Percentiles rank a stretch among this genome's conserved stretches.
Evolutionary conservation across 1,139 yeast species (phyloP).

Genomic region (Magnusiomyces suaveolens): DNA sequence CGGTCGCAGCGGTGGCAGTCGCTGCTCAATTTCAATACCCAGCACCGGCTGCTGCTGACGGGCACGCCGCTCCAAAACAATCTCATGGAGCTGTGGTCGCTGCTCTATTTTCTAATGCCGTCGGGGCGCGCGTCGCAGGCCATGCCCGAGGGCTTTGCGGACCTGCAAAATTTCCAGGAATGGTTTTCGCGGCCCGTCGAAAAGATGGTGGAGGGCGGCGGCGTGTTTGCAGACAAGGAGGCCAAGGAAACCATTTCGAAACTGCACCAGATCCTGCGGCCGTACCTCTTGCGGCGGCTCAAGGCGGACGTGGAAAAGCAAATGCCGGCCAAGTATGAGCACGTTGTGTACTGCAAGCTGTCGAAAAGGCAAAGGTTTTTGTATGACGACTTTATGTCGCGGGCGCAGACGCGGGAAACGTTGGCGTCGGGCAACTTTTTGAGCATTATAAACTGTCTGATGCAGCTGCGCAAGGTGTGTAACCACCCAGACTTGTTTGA

Average conservation of each 20-base stretch:
- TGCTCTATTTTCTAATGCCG: slow-evolving; percentile 92
- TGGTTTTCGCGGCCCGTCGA: slow-evolving; percentile 99
- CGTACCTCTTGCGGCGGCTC: slow-evolving; percentile 79
- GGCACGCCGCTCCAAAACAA: slow-evolving; percentile 96
- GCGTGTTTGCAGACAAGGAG: slow-evolving; percentile 49
- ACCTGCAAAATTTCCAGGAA: slow-evolving; percentile 87
- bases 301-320: slow-evolving; percentile 97
- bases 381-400: slow-evolving; percentile 94
- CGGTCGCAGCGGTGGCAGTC: slow-evolving; percentile 97
- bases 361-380: slow-evolving; percentile 86
- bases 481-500: slow-evolving; percentile 96
- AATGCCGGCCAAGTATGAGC: slow-evolving; percentile 98
- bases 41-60: slow-evolving; percentile 73
- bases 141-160: slow-evolving; percentile 95
- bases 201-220: slow-evolving; percentile 70
- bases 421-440: slow-evolving; percentile 89
- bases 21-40: slow-evolving; percentile 82
- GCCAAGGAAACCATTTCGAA: slow-evolving; percentile 78
- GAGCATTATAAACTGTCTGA: slow-evolving; percentile 90
- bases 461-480: slow-evolving; percentile 96
- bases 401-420: slow-evolving; percentile 92
- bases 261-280: slow-evolving; percentile 86
- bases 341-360: slow-evolving; percentile 80
- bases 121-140: slow-evolving; percentile 53
- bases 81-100: slow-evolving; percentile 87